phyloP scores from a whole-genome alignment of 1,284 basidiomycete genomes.

The Agaricales sp. region DNA sequence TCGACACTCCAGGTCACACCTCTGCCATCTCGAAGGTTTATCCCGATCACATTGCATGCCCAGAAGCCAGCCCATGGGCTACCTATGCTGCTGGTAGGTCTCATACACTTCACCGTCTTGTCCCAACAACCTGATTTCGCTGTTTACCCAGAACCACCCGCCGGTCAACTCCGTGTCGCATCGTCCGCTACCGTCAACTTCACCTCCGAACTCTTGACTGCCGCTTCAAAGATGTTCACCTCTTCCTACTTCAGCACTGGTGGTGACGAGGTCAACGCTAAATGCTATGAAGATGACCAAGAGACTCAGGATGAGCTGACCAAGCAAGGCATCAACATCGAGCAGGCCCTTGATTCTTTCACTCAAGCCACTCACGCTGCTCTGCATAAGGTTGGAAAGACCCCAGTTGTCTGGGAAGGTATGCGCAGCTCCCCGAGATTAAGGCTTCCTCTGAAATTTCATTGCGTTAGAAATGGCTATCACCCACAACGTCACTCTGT shows the following conservation, averaged over 20 bases:
- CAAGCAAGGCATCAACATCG: constrained; percentile 39
- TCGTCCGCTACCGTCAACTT: constrained; percentile 32
- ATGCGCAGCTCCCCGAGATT: background rate
- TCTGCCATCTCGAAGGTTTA: constrained; percentile 52
- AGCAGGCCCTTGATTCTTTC: constrained; percentile 56
- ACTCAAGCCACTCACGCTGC: constrained; percentile 41
- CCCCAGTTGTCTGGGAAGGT: constrained; percentile 37
- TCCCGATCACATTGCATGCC: constrained; percentile 70
- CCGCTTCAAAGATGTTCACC: constrained; percentile 31
- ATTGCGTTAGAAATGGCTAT: constrained; percentile 54
- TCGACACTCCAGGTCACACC: constrained; percentile 80
- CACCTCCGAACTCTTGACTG: constrained; percentile 32
- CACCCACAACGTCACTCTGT: constrained; percentile 48
- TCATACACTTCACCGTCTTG: background rate
- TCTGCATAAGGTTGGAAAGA: constrained; percentile 36
- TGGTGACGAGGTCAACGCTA: constrained; percentile 73
- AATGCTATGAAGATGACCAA: constrained; percentile 58
- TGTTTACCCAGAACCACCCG: constrained; percentile 67
- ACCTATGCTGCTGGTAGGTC: constrained; percentile 45
- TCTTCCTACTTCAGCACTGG: constrained; percentile 67
- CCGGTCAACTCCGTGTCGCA: constrained; percentile 72
- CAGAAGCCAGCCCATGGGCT: constrained; percentile 51
- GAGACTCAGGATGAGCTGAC: constrained; percentile 44
- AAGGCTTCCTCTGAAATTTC: constrained; percentile 1
- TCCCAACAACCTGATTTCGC: constrained; percentile 3